Evolutionary conservation across 2,329 filamentous ascomycete genomes (phyloP).

Genomic region (Claviceps capensis): DNA sequence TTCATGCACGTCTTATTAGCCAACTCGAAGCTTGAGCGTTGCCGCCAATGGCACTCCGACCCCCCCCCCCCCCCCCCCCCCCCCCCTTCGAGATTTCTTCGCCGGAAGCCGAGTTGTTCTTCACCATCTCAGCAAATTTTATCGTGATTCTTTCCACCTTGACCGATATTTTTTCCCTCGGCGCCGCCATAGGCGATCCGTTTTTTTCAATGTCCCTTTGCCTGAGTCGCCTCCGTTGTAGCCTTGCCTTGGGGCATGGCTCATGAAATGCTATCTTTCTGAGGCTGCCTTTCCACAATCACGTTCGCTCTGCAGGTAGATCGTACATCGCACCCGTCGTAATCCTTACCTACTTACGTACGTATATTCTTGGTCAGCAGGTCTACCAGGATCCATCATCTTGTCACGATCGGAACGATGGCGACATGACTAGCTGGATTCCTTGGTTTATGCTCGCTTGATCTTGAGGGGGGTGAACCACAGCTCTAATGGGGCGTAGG

Average conservation of each 20-base stretch:
- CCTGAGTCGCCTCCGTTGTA: not conserved
- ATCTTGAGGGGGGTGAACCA: not conserved
- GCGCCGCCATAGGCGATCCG: not conserved
- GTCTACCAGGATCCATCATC: not conserved
- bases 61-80: constrained; percentile 1
- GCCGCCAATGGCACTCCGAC: not conserved
- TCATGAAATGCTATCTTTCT: not conserved
- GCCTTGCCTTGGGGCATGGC: not conserved
- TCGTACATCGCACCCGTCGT: too few relatives aligned
- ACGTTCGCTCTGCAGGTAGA: too few relatives aligned
- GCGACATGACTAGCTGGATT: not conserved
- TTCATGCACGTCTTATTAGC: constrained; percentile 2
- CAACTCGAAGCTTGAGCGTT: not conserved
- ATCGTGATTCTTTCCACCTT: not conserved
- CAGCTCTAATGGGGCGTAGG: not conserved
- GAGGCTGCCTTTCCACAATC: too few relatives aligned
- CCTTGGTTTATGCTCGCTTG: not conserved
- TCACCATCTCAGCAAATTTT: not conserved
- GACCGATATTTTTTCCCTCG: not conserved
- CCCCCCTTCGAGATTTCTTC: not conserved
- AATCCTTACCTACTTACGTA: too few relatives aligned
- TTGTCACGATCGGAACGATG: not conserved
- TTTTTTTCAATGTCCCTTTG: not conserved
- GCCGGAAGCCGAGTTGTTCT: not conserved
- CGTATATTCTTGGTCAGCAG: not conserved